These are phyloP conservation scores for Ophiostoma populinum DNA, from an alignment of 2,329 filamentous ascomycete genomes.

Conservation along the genomic window DNA sequence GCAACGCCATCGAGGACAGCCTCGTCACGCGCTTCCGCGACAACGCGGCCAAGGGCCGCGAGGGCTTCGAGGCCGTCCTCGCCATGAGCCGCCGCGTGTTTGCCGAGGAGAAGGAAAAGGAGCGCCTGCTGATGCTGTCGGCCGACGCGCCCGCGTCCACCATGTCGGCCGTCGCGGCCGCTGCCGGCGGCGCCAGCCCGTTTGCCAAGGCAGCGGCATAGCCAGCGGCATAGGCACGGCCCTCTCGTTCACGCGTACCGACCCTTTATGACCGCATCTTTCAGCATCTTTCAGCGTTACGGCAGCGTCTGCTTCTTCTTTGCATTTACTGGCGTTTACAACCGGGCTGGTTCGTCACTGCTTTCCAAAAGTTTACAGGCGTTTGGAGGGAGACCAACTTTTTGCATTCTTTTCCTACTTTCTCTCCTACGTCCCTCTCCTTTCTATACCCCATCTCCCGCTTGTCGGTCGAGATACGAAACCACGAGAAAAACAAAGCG, in stretches of 20 bases:
- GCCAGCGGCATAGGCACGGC: slow-evolving; percentile 1
- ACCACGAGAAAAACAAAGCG: neutral
- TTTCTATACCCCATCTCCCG: neutral
- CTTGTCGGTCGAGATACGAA: slow-evolving; percentile 1
- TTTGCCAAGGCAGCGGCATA: slow-evolving; percentile 5
- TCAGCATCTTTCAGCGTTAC: too few relatives aligned
- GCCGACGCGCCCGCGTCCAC: slow-evolving; percentile 6
- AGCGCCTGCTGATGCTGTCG: slow-evolving; percentile 15
- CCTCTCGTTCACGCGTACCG: neutral
- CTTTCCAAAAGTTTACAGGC: neutral
- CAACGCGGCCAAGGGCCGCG: slow-evolving; percentile 76
- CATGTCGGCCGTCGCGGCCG: slow-evolving; percentile 9
- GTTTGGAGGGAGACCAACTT: neutral
- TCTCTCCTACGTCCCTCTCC: neutral
- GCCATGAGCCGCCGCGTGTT: slow-evolving; percentile 88
- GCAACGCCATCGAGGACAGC: slow-evolving; percentile 84
- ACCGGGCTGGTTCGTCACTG: neutral
- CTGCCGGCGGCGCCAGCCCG: slow-evolving; percentile 10
- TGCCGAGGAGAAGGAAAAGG: slow-evolving; percentile 65
- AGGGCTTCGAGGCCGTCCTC: slow-evolving; percentile 89
- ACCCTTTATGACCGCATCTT: neutral
- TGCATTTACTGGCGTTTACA: neutral
- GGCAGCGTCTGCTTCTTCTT: too few relatives aligned
- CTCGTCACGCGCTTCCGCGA: slow-evolving; percentile 79
- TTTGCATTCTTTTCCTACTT: neutral